Evolutionary conservation across 257 asterid species (phyloP).

Genomic region (Henckelia pumila): DNA sequence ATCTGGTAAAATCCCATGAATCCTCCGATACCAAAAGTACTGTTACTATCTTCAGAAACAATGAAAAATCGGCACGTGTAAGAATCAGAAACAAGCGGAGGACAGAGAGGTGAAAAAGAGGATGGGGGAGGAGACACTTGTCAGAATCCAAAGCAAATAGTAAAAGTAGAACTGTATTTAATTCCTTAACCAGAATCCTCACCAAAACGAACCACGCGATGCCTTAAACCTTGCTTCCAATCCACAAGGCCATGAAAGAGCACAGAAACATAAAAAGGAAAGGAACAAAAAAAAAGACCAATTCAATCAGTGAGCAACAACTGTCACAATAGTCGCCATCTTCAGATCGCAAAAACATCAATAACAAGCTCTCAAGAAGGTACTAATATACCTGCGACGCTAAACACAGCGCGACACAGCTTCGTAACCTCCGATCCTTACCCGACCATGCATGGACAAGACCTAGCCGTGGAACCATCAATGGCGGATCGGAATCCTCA

Average conservation of each 20-base stretch:
- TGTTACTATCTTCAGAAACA: not conserved
- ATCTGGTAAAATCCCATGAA: not conserved
- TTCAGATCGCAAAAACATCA: constrained; percentile 2
- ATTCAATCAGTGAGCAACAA: constrained; percentile 39
- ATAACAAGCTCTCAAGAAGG: not conserved
- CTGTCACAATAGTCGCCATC: constrained; percentile 20
- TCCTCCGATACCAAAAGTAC: not conserved
- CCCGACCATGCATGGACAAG: constrained; percentile 36
- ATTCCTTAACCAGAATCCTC: constrained; percentile 54
- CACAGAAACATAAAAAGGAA: constrained; percentile 3
- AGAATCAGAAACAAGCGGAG: constrained; percentile 36
- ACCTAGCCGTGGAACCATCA: constrained; percentile 24
- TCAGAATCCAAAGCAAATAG: constrained; percentile 28
- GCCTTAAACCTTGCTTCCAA: constrained; percentile 52
- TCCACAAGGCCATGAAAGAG: constrained; percentile 19
- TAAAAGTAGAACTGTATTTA: constrained; percentile 29
- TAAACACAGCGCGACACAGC: constrained; percentile 29
- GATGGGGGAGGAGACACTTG: constrained; percentile 33
- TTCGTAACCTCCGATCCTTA: constrained; percentile 28
- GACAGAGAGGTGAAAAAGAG: constrained; percentile 23
- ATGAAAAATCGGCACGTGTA: not conserved
- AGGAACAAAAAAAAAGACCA: constrained; percentile 7
- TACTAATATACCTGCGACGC: constrained; percentile 32
- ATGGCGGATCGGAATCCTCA: constrained; percentile 41
- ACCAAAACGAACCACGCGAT: constrained; percentile 47